Conservation (phyloP, 768 basidiomycete species). For the Boletellus sp. region DNA sequence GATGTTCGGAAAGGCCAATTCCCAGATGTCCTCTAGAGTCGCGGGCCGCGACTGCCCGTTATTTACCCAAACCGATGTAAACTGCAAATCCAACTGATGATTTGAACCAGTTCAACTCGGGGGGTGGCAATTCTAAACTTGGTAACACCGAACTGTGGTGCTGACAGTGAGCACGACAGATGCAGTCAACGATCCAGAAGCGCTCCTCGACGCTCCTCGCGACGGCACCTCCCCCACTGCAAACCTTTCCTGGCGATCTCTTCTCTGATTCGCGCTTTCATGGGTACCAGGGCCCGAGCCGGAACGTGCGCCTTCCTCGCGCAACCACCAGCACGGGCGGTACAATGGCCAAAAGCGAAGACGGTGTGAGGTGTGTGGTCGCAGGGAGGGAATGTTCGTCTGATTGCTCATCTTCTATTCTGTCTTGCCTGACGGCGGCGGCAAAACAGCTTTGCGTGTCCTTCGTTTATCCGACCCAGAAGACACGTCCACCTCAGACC, state of each 20-base stretch:
- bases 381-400: conserved; percentile 74
- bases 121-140: conserved; percentile 1
- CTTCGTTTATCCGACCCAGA: conserved; percentile 53
- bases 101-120: too few relatives aligned
- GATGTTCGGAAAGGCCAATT: too few relatives aligned
- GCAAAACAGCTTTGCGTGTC: conserved; percentile 51
- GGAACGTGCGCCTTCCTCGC: conserved; percentile 58
- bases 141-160: background rate
- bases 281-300: conserved; percentile 41
- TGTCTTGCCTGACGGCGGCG: conserved; percentile 7
- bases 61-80: too few relatives aligned
- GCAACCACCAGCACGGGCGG: conserved; percentile 62
- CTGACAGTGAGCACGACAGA: conserved; percentile 5
- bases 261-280: conserved; percentile 44
- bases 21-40: too few relatives aligned
- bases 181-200: conserved; percentile 25
- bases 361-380: conserved; percentile 64
- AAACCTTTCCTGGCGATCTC: conserved; percentile 21
- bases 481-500: conserved; percentile 38
- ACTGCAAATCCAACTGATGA: too few relatives aligned
- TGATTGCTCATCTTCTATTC: background rate
- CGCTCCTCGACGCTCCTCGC: conserved; percentile 26
- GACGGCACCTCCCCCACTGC: background rate
- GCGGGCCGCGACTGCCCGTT: too few relatives aligned
- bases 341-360: conserved; percentile 62